phyloP scores from a whole-genome alignment of 2,329 filamentous ascomycete genomes.

The Cryphonectria carpinicola region DNA sequence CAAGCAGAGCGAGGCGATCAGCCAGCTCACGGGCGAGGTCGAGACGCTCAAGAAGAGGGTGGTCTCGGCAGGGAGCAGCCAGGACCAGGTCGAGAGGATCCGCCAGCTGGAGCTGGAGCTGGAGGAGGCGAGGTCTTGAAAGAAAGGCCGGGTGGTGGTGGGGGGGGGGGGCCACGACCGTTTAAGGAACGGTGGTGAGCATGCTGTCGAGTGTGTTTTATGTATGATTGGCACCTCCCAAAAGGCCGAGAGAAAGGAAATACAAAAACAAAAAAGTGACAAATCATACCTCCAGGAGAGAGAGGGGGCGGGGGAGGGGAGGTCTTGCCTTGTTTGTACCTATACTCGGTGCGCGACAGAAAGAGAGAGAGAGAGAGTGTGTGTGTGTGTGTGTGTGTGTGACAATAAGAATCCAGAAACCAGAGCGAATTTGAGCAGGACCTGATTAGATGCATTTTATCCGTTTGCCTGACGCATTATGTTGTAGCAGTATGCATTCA shows the following conservation, averaged over 20 bases:
- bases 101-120: constrained; percentile 70
- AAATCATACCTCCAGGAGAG: background rate
- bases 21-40: constrained; percentile 70
- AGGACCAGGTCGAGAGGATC: constrained; percentile 70
- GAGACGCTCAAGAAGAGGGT: constrained; percentile 81
- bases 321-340: background rate
- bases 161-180: no score
- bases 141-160: background rate
- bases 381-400: no score
- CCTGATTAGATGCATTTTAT: background rate
- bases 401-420: background rate
- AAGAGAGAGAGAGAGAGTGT: no score
- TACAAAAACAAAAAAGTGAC: background rate
- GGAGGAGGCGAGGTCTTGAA: constrained; percentile 63
- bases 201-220: background rate
- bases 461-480: background rate
- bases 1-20: constrained; percentile 73
- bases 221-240: background rate
- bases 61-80: constrained; percentile 50
- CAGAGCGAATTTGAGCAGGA: background rate
- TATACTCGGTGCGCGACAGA: background rate
- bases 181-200: background rate
- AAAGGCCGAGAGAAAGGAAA: background rate
- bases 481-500: background rate
- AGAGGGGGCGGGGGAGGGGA: background rate